Evolutionary conservation across 1,139 yeast species (phyloP).

Genomic region (Yamadazyma membranifaciens): DNA sequence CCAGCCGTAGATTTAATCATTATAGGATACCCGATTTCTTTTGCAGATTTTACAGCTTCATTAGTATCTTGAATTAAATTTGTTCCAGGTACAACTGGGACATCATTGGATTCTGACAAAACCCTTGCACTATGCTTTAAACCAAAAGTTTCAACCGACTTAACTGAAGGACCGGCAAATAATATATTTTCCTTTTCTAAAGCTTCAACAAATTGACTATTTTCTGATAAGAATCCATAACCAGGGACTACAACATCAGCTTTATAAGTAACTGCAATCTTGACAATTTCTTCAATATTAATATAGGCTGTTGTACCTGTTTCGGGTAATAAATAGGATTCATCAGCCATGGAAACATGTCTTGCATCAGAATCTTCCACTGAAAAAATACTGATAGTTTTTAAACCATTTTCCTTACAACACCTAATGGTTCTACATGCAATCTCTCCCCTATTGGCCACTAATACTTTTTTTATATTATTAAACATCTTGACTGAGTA

Average conservation of each 20-base stretch:
- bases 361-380: constrained; percentile 42
- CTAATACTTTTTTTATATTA: constrained; percentile 26
- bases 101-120: constrained; percentile 28
- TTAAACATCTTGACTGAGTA: constrained; percentile 3
- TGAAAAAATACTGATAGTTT: constrained; percentile 39
- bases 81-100: constrained; percentile 51
- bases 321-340: constrained; percentile 34
- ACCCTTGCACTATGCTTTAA: constrained; percentile 33
- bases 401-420: constrained; percentile 34
- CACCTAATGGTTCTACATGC: constrained; percentile 42
- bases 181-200: constrained; percentile 33
- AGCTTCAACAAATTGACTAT: constrained; percentile 39
- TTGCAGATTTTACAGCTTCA: constrained; percentile 30
- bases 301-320: constrained; percentile 41
- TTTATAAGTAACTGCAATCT: constrained; percentile 57
- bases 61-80: constrained; percentile 33
- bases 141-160: constrained; percentile 31
- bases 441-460: constrained; percentile 50
- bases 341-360: constrained; percentile 35
- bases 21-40: constrained; percentile 43
- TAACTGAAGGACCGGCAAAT: constrained; percentile 48
- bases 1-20: constrained; percentile 52
- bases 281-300: constrained; percentile 38
- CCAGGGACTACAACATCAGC: constrained; percentile 97
- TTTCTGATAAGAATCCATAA: constrained; percentile 77